Percentiles rank a stretch among this genome's conserved stretches.
phyloP scores from a whole-genome alignment of 768 basidiomycete genomes.

The Hemileccinum impolitum region DNA sequence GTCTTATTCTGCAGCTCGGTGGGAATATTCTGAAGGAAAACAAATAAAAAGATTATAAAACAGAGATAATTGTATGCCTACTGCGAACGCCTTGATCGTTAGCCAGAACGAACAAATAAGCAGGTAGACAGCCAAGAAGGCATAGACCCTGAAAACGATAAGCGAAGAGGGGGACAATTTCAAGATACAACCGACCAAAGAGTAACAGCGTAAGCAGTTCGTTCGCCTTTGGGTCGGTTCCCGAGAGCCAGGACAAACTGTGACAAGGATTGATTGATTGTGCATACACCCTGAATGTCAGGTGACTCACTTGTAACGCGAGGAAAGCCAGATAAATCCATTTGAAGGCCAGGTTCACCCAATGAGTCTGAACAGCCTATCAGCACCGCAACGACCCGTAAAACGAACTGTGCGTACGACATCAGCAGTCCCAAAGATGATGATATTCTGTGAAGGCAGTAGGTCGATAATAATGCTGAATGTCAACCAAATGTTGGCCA shows the following conservation, averaged over 20 bases:
- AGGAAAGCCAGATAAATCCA: slow-evolving; percentile 88
- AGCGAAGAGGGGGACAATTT: slow-evolving; percentile 2
- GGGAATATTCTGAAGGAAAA: slow-evolving; percentile 48
- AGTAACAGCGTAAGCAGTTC: slow-evolving; percentile 63
- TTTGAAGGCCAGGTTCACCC: slow-evolving; percentile 78
- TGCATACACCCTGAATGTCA: not conserved
- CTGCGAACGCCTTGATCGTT: slow-evolving; percentile 75
- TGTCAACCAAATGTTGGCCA: slow-evolving; percentile 93
- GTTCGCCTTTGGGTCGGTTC: slow-evolving; percentile 88
- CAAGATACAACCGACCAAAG: slow-evolving; percentile 50
- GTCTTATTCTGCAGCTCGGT: slow-evolving; percentile 46
- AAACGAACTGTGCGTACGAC: slow-evolving; percentile 53
- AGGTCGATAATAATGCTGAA: slow-evolving; percentile 94
- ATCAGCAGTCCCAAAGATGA: slow-evolving; percentile 67
- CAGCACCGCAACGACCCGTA: not conserved
- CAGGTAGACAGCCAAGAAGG: slow-evolving; percentile 78
- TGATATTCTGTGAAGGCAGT: slow-evolving; percentile 50
- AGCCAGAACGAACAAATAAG: slow-evolving; percentile 84
- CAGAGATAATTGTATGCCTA: slow-evolving; percentile 29
- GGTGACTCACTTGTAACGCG: slow-evolving; percentile 57
- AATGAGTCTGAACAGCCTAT: slow-evolving; percentile 57
- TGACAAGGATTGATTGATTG: not conserved
- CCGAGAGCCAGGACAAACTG: slow-evolving; percentile 72
- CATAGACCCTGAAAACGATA: slow-evolving; percentile 64
- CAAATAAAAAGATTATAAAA: slow-evolving; percentile 1